These are phyloP conservation scores for Pulveroboletus sp. DNA, from an alignment of 768 basidiomycete species.

Conservation along the genomic window DNA sequence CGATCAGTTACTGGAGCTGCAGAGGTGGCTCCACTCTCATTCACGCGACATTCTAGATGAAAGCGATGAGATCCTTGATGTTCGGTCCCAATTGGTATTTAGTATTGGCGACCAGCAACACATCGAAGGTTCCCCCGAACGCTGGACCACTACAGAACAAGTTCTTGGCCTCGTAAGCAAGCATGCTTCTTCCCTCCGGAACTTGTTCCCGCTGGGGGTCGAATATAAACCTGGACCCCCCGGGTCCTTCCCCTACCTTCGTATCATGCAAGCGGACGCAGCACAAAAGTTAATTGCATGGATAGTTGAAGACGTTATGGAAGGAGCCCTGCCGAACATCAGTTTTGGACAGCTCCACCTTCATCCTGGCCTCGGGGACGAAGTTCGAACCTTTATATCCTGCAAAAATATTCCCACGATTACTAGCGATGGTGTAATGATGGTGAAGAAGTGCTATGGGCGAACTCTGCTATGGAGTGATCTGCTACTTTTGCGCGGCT, in stretches of 20 bases:
- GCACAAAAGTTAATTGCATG: slow-evolving; percentile 1
- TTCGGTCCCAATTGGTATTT: slow-evolving; percentile 34
- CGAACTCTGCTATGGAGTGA: slow-evolving; percentile 30
- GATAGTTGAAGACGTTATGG: slow-evolving; percentile 6
- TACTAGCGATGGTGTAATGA: background rate
- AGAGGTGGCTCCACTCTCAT: slow-evolving; percentile 16
- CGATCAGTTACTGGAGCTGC: slow-evolving; percentile 20
- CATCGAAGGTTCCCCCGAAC: slow-evolving; percentile 30
- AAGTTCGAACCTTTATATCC: slow-evolving; percentile 16
- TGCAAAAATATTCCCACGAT: background rate
- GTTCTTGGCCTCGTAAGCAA: slow-evolving; percentile 18
- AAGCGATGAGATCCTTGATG: slow-evolving; percentile 27
- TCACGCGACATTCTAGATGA: slow-evolving; percentile 25
- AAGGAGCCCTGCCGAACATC: slow-evolving; percentile 9
- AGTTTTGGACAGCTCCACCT: slow-evolving; percentile 10
- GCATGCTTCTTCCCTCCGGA: background rate
- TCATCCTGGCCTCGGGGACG: background rate
- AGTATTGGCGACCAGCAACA: slow-evolving; percentile 25
- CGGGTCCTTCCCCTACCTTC: slow-evolving; percentile 18
- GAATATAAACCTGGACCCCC: slow-evolving; percentile 1
- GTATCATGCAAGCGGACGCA: slow-evolving; percentile 6
- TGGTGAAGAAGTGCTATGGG: slow-evolving; percentile 4
- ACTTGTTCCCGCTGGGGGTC: background rate
- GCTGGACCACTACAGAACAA: slow-evolving; percentile 31
- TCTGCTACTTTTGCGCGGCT: slow-evolving; percentile 44